Evolutionary conservation across 2,329 filamentous ascomycete species (phyloP), one percentile per base, ranked within the genome.

Genomic region (Scedosporium dehoogii): DNA sequence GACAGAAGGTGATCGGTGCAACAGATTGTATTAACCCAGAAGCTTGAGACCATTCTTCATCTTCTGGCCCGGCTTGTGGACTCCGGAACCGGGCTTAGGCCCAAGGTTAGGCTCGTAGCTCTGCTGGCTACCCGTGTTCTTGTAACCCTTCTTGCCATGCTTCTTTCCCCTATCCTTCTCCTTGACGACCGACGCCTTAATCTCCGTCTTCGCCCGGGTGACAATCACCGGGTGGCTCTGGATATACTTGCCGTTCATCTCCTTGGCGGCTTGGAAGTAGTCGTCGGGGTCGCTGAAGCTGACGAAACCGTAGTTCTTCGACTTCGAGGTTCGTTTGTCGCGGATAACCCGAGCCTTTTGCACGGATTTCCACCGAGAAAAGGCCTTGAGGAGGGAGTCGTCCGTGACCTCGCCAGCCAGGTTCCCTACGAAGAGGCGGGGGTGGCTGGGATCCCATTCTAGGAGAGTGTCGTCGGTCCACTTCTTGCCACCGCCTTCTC

Each of bases 241-340:
- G 72, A 99, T 97, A 76, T 99, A 99, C 78, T 99, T 97, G 69
- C 92, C 92, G 70, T 97, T 90, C 94, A 97, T 97, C 78, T 97
- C 93, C 77, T 94, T 92, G 69, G 92, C 93, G 1, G 94, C 93
- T 70, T 91, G 86, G 80, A 99, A 97, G 73, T 96, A 97, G 71
- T 97, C 92, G 73, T 99, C 94, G 33, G 92, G 90, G 71, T 97
- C 90, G 69, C 87, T 89, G 76, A 99, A 97, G 74, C 91, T 94
- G 62, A 99, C 92, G 71, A 99, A 99, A 2, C 94, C 94, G 72
- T 91, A 99, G 0, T 93, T 94, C 73, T 94, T 96, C 70, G 90
- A 96, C 78, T 99, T 99, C 62, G 90, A 94, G 0, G 93, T 96
- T 64, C 92, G 87, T 80, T 97, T 97, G 77, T 99, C 94, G 60